phyloP scores from a whole-genome alignment of 805 yeast species.

The Sugiyamaella americana region DNA sequence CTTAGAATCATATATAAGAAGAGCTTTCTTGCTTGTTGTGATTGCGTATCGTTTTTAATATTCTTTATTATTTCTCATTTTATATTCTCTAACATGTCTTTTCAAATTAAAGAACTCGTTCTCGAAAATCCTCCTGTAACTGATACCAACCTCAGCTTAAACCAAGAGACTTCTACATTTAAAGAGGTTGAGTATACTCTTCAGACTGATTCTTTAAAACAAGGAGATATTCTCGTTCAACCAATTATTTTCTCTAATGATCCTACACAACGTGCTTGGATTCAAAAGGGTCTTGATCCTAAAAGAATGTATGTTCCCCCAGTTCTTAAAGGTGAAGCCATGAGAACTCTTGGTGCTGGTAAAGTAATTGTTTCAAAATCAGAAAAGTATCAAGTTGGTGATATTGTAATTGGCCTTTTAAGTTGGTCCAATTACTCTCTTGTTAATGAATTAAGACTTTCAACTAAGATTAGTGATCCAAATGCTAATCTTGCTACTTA shows the following conservation, averaged over 20 bases:
- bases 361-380: background rate
- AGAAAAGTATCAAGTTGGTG: background rate
- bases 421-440: background rate
- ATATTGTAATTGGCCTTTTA: background rate
- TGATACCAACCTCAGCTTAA: background rate
- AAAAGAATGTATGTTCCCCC: conserved; percentile 1
- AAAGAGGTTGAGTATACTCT: background rate
- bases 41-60: too few species aligned
- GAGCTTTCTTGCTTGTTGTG: too few species aligned
- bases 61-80: too few species aligned
- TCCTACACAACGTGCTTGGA: conserved; percentile 1
- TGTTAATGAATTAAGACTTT: background rate
- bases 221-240: background rate
- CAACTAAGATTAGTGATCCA: background rate
- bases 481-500: background rate
- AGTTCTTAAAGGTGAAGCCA: background rate
- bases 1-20: too few species aligned
- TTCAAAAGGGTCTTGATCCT: background rate
- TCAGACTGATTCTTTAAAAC: background rate
- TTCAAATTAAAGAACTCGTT: background rate
- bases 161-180: background rate
- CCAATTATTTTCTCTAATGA: background rate
- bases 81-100: background rate
- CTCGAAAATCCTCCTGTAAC: background rate
- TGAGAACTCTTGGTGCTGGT: background rate